phyloP scores from a whole-genome alignment of 257 asterid genomes.

The Lantana camara region DNA sequence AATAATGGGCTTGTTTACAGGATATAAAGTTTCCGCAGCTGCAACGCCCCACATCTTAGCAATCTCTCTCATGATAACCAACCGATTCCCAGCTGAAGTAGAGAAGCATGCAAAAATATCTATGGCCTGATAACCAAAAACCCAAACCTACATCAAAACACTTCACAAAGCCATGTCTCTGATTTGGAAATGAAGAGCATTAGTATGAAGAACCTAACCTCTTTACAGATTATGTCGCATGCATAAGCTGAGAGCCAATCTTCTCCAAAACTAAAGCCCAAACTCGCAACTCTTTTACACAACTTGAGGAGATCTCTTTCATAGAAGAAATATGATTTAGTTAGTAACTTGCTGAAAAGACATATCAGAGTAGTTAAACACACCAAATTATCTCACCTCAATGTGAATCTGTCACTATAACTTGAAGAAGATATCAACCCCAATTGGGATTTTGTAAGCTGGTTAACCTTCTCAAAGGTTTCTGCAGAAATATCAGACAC shows the following conservation, averaged over 20 bases:
- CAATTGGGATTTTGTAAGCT: slow-evolving; percentile 46
- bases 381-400: slow-evolving; percentile 48
- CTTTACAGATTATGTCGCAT: slow-evolving; percentile 61
- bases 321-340: slow-evolving; percentile 27
- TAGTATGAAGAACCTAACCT: slow-evolving; percentile 48
- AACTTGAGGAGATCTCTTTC: slow-evolving; percentile 89
- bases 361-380: not conserved
- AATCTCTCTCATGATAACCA: slow-evolving; percentile 73
- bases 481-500: slow-evolving; percentile 49
- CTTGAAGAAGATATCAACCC: slow-evolving; percentile 46
- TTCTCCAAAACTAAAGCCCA: slow-evolving; percentile 40
- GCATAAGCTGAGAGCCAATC: slow-evolving; percentile 49
- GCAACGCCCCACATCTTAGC: slow-evolving; percentile 62
- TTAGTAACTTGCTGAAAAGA: slow-evolving; percentile 24
- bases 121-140: slow-evolving; percentile 62
- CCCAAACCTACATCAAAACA: slow-evolving; percentile 14
- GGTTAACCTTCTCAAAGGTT: slow-evolving; percentile 65
- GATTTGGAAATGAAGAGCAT: slow-evolving; percentile 12
- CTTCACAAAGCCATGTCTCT: slow-evolving; percentile 11
- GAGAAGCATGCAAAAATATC: slow-evolving; percentile 86
- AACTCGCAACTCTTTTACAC: slow-evolving; percentile 74
- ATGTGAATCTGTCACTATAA: slow-evolving; percentile 70
- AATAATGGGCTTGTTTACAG: slow-evolving; percentile 71
- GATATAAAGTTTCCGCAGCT: slow-evolving; percentile 58
- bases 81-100: slow-evolving; percentile 64